These are phyloP conservation scores for Exophiala spinifera DNA, from an alignment of 2,329 filamentous ascomycete genomes.

Conservation along the genomic window DNA sequence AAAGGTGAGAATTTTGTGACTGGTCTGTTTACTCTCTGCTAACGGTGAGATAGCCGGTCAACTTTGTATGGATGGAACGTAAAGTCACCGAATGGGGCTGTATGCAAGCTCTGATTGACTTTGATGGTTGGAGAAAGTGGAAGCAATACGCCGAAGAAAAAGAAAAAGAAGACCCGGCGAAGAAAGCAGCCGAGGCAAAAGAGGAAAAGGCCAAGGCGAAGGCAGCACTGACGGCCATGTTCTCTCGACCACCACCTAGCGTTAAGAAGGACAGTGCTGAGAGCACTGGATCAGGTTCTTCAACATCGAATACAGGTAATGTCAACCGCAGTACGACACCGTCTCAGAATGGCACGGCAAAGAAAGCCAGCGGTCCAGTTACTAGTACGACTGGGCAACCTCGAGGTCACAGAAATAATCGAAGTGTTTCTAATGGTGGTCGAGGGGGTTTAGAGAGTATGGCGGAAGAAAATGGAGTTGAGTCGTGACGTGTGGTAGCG, in stretches of 20 bases:
- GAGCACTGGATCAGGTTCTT: constrained; percentile 9
- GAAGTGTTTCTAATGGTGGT: constrained; percentile 14
- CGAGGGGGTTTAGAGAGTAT: constrained; percentile 19
- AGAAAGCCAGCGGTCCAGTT: constrained; percentile 10
- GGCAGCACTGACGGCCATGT: constrained; percentile 29
- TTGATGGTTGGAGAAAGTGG: constrained; percentile 97
- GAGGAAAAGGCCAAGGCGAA: constrained; percentile 30
- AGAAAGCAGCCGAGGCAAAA: constrained; percentile 27
- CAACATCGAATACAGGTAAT: constrained; percentile 3
- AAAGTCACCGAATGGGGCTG: constrained; percentile 99
- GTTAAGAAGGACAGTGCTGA: constrained; percentile 19
- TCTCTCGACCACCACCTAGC: constrained; percentile 23
- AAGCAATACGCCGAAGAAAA: constrained; percentile 66
- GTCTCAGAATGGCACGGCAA: constrained; percentile 14
- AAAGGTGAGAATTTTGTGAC: constrained; percentile 60
- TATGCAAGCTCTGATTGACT: constrained; percentile 98
- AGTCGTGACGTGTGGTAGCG: constrained; percentile 1
- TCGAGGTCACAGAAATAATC: constrained; percentile 16
- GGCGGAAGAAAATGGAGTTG: constrained; percentile 25
- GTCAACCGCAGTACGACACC: constrained; percentile 6
- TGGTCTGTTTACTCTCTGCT: constrained; percentile 7
- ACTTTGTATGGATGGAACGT: constrained; percentile 93
- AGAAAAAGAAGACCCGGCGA: constrained; percentile 24
- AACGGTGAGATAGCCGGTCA: constrained; percentile 63
- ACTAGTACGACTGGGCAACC: constrained; percentile 1